Evolutionary conservation across 805 yeast genomes (phyloP).

Genomic region (Saccharomyces paradoxus): DNA sequence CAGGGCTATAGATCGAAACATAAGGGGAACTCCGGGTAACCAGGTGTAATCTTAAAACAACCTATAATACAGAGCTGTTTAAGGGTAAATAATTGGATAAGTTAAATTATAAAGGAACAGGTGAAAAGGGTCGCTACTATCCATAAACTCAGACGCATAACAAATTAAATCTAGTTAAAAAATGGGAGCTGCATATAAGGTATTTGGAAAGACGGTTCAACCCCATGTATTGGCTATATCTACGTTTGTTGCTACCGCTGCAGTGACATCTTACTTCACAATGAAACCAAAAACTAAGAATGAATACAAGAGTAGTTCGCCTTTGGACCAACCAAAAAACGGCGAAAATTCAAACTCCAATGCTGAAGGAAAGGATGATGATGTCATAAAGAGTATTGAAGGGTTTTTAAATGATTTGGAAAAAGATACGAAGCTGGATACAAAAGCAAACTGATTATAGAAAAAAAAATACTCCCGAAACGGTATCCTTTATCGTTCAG

Average conservation of each 20-base stretch:
- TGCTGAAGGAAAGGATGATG: not conserved
- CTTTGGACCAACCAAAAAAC: not conserved
- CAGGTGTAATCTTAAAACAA: not conserved
- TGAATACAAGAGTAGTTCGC: not conserved
- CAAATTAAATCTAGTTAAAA: not conserved
- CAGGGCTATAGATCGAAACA: not conserved
- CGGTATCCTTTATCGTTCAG: not conserved
- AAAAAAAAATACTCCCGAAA: not conserved
- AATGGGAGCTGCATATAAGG: conserved; percentile 49
- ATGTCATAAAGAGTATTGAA: conserved; percentile 12
- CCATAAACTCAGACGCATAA: not conserved
- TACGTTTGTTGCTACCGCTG: conserved; percentile 35
- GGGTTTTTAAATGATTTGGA: conserved; percentile 19
- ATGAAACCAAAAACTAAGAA: not conserved
- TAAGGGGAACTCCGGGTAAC: not conserved
- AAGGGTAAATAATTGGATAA: not conserved
- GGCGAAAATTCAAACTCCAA: not conserved
- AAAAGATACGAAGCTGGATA: conserved; percentile 8
- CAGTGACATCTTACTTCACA: conserved; percentile 12
- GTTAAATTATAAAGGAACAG: not conserved
- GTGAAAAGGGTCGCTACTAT: not conserved
- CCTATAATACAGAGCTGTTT: not conserved
- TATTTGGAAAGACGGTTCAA: conserved; percentile 76
- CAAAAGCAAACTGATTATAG: not conserved
- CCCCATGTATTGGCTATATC: conserved; percentile 81